Evolutionary conservation across 73 alveolate genomes (phyloP).

Genomic region (Paramecium biaurelia): DNA sequence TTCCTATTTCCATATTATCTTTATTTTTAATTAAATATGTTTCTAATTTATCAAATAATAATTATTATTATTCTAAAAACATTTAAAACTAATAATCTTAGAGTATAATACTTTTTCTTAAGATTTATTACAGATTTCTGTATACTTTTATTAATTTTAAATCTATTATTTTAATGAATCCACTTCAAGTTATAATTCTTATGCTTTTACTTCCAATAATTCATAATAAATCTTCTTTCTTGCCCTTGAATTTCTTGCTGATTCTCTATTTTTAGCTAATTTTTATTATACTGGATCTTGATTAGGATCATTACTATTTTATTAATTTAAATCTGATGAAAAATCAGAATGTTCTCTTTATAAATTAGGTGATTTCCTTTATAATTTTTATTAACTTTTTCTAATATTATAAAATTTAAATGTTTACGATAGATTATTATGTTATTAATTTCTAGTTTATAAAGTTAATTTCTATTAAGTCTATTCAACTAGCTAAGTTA

Average conservation of each 20-base stretch:
- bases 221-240: constrained; percentile 66
- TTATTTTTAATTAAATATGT: background rate
- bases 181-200: constrained; percentile 25
- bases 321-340: background rate
- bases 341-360: background rate
- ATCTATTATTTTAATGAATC: constrained; percentile 40
- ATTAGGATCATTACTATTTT: constrained; percentile 11
- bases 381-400: constrained; percentile 14
- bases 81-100: constrained; percentile 15
- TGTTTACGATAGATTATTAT: background rate
- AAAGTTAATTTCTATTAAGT: background rate
- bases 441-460: background rate
- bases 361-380: constrained; percentile 32
- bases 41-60: constrained; percentile 57
- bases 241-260: constrained; percentile 62
- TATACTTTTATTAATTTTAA: background rate
- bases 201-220: constrained; percentile 59
- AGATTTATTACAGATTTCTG: background rate
- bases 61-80: constrained; percentile 52
- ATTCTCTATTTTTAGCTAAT: constrained; percentile 58
- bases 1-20: constrained; percentile 52
- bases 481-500: constrained; percentile 17
- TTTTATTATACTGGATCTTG: constrained; percentile 44
- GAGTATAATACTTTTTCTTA: constrained; percentile 1
- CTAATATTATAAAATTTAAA: background rate